Percentiles rank a stretch among this genome's conserved stretches.
Evolutionary conservation across 2,329 filamentous ascomycete species (phyloP).

Genomic region (Lasiodiplodia hormozganensis): DNA sequence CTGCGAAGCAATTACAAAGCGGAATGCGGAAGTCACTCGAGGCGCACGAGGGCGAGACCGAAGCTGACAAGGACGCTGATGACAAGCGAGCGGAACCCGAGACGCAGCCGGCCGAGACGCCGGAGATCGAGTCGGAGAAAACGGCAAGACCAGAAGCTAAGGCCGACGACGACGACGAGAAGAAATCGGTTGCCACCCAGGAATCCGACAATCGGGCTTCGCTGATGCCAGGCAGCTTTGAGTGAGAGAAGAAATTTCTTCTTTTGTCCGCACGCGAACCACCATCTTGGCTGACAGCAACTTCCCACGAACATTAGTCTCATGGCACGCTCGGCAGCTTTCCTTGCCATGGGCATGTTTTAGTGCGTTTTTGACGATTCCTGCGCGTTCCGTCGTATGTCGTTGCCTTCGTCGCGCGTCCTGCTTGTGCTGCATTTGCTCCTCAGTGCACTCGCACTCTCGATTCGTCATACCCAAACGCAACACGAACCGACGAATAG

Average conservation of each 20-base stretch:
- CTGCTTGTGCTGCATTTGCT: conserved; percentile 3
- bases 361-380: conserved; percentile 13
- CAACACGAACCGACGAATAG: conserved; percentile 7
- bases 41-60: background rate
- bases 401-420: background rate
- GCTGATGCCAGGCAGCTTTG: conserved; percentile 29
- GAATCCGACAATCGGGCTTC: conserved; percentile 7
- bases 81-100: conserved; percentile 19
- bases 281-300: conserved; percentile 24
- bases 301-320: conserved; percentile 8
- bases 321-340: conserved; percentile 25
- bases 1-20: conserved; percentile 43
- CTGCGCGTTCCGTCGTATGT: conserved; percentile 10
- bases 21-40: conserved; percentile 25
- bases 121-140: conserved; percentile 22
- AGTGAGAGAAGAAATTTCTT: conserved; percentile 29
- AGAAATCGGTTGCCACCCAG: conserved; percentile 8
- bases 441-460: background rate
- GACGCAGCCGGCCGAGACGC: conserved; percentile 9
- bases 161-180: conserved; percentile 19
- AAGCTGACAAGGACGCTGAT: conserved; percentile 22
- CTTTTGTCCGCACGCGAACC: conserved; percentile 19
- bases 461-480: conserved; percentile 1
- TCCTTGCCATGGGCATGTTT: conserved; percentile 27
- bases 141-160: conserved; percentile 3